Evolutionary conservation across 768 basidiomycete genomes (phyloP), one percentile per base, ranked within the genome.

Genomic region (Artomyces pyxidatus): DNA sequence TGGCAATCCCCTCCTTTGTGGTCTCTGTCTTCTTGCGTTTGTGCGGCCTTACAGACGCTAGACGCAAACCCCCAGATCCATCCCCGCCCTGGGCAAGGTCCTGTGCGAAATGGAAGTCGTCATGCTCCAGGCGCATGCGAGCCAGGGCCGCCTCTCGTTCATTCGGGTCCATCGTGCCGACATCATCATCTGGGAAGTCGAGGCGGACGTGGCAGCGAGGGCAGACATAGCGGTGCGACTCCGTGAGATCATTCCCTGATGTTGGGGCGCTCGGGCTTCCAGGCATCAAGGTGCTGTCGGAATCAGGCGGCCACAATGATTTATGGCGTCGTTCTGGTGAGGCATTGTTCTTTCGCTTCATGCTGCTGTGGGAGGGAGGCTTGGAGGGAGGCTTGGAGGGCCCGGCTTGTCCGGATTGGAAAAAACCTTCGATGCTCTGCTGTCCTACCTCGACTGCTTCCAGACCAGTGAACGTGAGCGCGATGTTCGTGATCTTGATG

Each of bases 91-190:
- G 73, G 19, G 83, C 75, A 44, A 97, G 61, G 48, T 89, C 85
- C 58, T 82, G 73, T 1, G 94, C 93, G 57, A 91, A 81, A 64
- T 97, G 94, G 63, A 80, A 96, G 65, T 96, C 94, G 29, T 79
- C 75, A 58, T 97, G 94, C 60, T 96, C 94, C 63, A 75, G 56
- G 47, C 71, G 71, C 48, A 78, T 60, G 51, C 65, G 65, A 6
- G 64, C 68, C 30, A 83, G 57, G 17, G 70, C 57, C 45, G 32
- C 41, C 5, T 53, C 42, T n/a, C n/a, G n/a, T n/a, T n/a, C n/a
- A 65, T 58, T 53, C 52, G 37, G 69, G 42, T 58, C 55, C n/a
- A n/a, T n/a, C n/a, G n/a, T n/a, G n/a, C 54, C 59, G 26, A 38
- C 56, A 4, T 60, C 71, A 35, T 56, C 59, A 45, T 60, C 35